A percentile compares a stretch with the other conserved stretches of the same genome.
These are phyloP conservation scores for Podila minutissima DNA, from an alignment of 192 early-diverging fungal species.

Conservation along the genomic window DNA sequence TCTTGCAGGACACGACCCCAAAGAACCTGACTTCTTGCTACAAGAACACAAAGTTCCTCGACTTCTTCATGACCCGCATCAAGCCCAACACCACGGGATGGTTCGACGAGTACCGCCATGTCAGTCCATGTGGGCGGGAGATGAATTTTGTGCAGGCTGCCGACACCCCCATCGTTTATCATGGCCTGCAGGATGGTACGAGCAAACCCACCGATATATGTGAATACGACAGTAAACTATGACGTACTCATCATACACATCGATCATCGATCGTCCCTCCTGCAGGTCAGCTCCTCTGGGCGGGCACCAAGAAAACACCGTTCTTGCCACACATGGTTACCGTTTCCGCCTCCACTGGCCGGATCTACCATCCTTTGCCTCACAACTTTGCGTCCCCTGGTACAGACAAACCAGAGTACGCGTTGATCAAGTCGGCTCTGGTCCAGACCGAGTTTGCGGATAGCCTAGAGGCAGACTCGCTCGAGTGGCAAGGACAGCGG, in stretches of 20 bases:
- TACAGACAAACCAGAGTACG: slow-evolving; percentile 2
- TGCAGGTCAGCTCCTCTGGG: slow-evolving; percentile 37
- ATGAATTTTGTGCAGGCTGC: slow-evolving; percentile 48
- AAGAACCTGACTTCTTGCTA: slow-evolving; percentile 41
- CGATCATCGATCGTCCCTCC: background rate
- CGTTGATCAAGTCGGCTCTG: slow-evolving; percentile 35
- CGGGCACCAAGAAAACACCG: slow-evolving; percentile 17
- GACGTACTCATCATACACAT: background rate
- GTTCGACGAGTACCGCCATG: slow-evolving; percentile 19
- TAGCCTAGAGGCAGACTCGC: slow-evolving; percentile 21
- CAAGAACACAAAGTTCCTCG: slow-evolving; percentile 35
- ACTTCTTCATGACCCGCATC: slow-evolving; percentile 30
- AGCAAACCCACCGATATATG: no score
- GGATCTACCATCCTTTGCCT: slow-evolving; percentile 39
- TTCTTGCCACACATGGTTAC: slow-evolving; percentile 32
- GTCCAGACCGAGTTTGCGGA: slow-evolving; percentile 28
- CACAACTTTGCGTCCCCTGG: background rate
- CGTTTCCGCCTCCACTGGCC: slow-evolving; percentile 21
- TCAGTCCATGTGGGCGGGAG: slow-evolving; percentile 41
- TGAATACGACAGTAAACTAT: no score
- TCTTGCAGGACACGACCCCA: slow-evolving; percentile 37
- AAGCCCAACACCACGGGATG: slow-evolving; percentile 8
- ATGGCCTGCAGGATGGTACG: slow-evolving; percentile 17
- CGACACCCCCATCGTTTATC: slow-evolving; percentile 44
- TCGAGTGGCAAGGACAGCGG: slow-evolving; percentile 24